phyloP scores from a whole-genome alignment of 129 eudicot species.

The Flaveria trinervia region DNA sequence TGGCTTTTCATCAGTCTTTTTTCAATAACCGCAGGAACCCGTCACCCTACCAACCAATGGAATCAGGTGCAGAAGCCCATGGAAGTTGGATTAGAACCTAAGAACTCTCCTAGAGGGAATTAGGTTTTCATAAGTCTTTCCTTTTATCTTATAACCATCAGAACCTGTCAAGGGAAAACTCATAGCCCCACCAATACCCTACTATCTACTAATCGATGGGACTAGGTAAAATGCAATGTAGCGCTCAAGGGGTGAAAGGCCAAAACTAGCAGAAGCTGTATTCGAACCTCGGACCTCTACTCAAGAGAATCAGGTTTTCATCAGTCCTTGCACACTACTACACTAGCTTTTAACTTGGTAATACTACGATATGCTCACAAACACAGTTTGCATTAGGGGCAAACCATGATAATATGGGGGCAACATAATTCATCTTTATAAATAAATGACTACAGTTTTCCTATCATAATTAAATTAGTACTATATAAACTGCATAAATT shows the following conservation, averaged over 20 bases:
- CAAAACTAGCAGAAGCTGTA: background rate
- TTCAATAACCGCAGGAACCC: background rate
- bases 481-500: conserved; percentile 2
- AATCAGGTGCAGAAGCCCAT: background rate
- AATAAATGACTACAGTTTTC: background rate
- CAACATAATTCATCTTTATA: background rate
- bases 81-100: background rate
- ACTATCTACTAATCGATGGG: background rate
- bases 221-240: background rate
- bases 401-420: background rate
- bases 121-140: background rate
- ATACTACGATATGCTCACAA: background rate
- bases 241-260: background rate
- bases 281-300: background rate
- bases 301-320: background rate
- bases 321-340: background rate
- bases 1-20: background rate
- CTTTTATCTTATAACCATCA: background rate
- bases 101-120: background rate
- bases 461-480: background rate
- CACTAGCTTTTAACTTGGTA: background rate
- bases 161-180: background rate
- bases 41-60: background rate
- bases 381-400: background rate
- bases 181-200: background rate